A percentile compares a stretch with the other conserved stretches of the same genome.
phyloP scores from a whole-genome alignment of 345 rosid genomes.

The Gossypium australe region DNA sequence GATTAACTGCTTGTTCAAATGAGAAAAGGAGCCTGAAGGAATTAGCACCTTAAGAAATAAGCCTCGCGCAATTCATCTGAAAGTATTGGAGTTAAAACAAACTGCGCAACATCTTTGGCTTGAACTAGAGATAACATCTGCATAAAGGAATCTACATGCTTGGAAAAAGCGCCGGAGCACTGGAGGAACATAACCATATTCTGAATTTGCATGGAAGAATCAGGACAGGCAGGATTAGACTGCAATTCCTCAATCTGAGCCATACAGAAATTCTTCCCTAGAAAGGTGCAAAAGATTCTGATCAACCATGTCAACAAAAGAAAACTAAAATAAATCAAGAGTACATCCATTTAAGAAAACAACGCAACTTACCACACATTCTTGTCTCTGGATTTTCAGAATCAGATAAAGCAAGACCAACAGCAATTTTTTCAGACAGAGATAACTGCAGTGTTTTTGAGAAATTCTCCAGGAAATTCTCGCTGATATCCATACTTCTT shows the following conservation, averaged over 20 bases:
- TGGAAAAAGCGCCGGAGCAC: constrained; percentile 53
- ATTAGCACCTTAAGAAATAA: constrained; percentile 53
- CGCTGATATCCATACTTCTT: constrained; percentile 36
- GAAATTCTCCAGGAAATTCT: constrained; percentile 43
- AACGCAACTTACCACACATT: constrained; percentile 41
- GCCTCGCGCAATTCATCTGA: constrained; percentile 50
- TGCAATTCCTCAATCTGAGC: constrained; percentile 56
- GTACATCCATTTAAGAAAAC: background rate
- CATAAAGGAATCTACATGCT: constrained; percentile 62
- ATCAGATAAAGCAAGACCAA: constrained; percentile 69
- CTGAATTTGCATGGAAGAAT: constrained; percentile 65
- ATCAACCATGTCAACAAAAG: background rate
- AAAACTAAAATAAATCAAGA: constrained; percentile 1
- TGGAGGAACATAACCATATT: constrained; percentile 66
- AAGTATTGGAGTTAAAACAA: constrained; percentile 57
- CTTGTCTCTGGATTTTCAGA: constrained; percentile 46
- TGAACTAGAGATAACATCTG: constrained; percentile 61
- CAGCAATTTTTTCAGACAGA: constrained; percentile 51
- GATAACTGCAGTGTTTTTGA: constrained; percentile 45
- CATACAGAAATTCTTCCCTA: constrained; percentile 71
- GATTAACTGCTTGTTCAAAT: background rate
- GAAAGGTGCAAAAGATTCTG: constrained; percentile 4
- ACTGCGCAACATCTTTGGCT: constrained; percentile 44
- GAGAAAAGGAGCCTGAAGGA: background rate
- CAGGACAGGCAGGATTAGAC: constrained; percentile 39